Conservation (phyloP, 2,329 filamentous ascomycete species). For the Xenoacremonium recifei region DNA sequence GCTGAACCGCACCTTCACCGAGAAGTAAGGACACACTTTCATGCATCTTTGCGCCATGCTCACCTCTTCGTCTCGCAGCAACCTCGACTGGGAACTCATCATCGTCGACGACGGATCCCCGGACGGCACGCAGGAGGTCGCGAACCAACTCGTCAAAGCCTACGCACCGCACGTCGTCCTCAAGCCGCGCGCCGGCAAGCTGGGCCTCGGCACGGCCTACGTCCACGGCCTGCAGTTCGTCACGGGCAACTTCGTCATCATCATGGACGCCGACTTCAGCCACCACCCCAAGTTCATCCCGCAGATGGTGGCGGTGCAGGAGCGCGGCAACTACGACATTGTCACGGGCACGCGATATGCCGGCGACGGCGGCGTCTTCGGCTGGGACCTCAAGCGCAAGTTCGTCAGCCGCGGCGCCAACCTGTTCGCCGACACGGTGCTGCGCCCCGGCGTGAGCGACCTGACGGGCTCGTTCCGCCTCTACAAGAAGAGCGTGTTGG, state of each 20-base stretch:
- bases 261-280: constrained; percentile 99
- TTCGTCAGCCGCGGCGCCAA: constrained; percentile 86
- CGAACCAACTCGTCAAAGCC: constrained; percentile 82
- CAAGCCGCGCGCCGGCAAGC: constrained; percentile 87
- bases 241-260: constrained; percentile 94
- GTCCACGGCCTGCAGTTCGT: constrained; percentile 90
- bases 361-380: constrained; percentile 83
- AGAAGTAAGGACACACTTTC: constrained; percentile 61
- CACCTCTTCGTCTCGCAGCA: too few species aligned
- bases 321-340: constrained; percentile 81
- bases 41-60: not conserved
- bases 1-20: constrained; percentile 85
- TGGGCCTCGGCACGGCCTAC: constrained; percentile 95
- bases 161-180: constrained; percentile 80
- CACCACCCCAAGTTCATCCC: constrained; percentile 99
- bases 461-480: constrained; percentile 91
- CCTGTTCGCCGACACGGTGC: constrained; percentile 90
- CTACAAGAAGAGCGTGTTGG: constrained; percentile 87
- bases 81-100: constrained; percentile 94
- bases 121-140: constrained; percentile 89
- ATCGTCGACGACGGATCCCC: constrained; percentile 98
- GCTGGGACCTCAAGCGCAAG: constrained; percentile 93
- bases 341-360: constrained; percentile 96
- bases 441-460: constrained; percentile 92
- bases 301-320: constrained; percentile 83